Percentiles rank a stretch among this genome's conserved stretches.
Conservation (phyloP, 345 rosid genomes). For the Linum lewisii region DNA sequence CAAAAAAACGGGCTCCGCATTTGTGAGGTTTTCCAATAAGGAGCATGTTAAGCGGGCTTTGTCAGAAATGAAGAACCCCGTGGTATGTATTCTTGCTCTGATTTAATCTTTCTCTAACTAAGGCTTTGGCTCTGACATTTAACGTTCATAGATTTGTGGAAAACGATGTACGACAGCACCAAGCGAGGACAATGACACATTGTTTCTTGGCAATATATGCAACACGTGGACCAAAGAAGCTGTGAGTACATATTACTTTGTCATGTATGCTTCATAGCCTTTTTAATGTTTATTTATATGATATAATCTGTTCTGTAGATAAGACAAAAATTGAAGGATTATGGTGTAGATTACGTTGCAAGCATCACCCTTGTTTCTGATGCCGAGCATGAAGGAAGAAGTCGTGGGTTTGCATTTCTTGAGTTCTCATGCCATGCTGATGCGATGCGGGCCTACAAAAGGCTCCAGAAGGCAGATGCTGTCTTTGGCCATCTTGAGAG, state of each 20-base stretch:
- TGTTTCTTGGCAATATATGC: conserved; percentile 56
- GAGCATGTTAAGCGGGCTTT: conserved; percentile 48
- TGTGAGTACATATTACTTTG: conserved; percentile 29
- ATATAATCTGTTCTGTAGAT: conserved; percentile 29
- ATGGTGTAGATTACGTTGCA: conserved; percentile 43
- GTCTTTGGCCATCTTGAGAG: conserved; percentile 54
- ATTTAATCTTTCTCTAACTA: neutral
- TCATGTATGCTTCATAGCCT: neutral
- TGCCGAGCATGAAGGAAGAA: conserved; percentile 49
- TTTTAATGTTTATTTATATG: conserved; percentile 10
- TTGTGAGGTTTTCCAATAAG: conserved; percentile 48
- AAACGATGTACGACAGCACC: conserved; percentile 58
- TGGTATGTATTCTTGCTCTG: conserved; percentile 25
- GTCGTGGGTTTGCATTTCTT: conserved; percentile 65
- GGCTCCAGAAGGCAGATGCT: conserved; percentile 64
- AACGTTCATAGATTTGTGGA: conserved; percentile 39
- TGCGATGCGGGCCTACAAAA: conserved; percentile 53
- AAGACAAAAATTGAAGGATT: conserved; percentile 46
- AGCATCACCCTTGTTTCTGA: conserved; percentile 47
- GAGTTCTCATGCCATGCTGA: conserved; percentile 54
- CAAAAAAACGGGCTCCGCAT: conserved; percentile 56
- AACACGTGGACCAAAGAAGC: conserved; percentile 69
- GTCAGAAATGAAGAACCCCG: conserved; percentile 55
- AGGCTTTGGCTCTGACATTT: conserved; percentile 5
- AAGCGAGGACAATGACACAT: conserved; percentile 56